phyloP scores from a whole-genome alignment of 495 filamentous ascomycete genomes.

The Xylaria telfairii region DNA sequence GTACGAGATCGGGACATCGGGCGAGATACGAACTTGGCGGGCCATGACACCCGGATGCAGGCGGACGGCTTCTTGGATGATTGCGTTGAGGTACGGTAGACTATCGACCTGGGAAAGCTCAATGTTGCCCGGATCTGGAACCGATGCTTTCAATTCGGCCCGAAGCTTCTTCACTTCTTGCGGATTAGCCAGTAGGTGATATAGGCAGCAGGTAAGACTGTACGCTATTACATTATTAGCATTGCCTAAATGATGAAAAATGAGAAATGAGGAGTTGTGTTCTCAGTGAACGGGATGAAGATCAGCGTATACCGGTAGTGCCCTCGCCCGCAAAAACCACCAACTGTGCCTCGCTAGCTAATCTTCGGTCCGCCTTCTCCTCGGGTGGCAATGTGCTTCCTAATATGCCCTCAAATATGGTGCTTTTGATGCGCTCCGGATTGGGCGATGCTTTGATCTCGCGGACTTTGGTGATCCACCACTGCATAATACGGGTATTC shows the following conservation, averaged over 20 bases:
- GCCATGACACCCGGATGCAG: slow-evolving; percentile 1
- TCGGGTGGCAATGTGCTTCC: not conserved
- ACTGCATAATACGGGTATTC: not conserved
- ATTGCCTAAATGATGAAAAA: not conserved
- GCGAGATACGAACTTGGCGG: not conserved
- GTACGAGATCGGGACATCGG: not conserved
- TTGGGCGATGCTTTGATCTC: slow-evolving; percentile 1
- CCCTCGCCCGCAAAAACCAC: not conserved
- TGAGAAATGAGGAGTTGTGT: not conserved
- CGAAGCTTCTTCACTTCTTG: not conserved
- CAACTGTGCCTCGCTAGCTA: not conserved
- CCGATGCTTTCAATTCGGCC: not conserved
- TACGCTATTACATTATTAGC: not conserved
- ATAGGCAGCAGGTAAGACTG: not conserved
- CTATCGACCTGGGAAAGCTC: not conserved
- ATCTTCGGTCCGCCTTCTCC: not conserved
- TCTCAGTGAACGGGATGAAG: not conserved
- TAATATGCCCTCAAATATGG: not conserved
- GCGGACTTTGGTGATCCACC: not conserved
- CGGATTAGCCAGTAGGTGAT: not conserved
- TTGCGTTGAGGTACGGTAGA: not conserved
- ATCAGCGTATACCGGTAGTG: not conserved
- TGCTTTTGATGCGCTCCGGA: not conserved
- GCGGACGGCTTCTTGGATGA: not conserved
- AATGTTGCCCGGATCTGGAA: not conserved